phyloP scores from a whole-genome alignment of 2,329 filamentous ascomycete genomes.

The Alternaria novae-zelandiae region DNA sequence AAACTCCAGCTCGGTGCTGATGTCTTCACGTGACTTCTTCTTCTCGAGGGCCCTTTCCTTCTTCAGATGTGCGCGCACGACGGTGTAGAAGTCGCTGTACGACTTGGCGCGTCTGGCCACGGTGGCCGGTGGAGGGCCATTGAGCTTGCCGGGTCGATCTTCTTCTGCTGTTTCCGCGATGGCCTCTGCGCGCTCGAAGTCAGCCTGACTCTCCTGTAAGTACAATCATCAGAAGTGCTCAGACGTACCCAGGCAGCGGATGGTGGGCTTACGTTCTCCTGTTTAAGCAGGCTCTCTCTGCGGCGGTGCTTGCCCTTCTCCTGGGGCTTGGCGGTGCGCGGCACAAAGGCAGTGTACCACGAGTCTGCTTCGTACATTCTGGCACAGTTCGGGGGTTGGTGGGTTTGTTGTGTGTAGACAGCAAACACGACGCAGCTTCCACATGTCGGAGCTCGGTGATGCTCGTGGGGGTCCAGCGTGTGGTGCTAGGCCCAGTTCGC shows the following conservation, averaged over 20 bases:
- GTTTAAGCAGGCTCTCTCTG: slow-evolving; percentile 70
- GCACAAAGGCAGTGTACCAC: slow-evolving; percentile 77
- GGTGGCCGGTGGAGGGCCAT: slow-evolving; percentile 70
- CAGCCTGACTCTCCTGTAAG: slow-evolving; percentile 61
- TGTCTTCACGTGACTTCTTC: slow-evolving; percentile 48
- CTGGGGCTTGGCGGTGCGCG: slow-evolving; percentile 59
- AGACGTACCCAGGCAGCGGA: slow-evolving; percentile 43
- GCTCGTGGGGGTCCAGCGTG: slow-evolving; percentile 1
- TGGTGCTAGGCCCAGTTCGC: not conserved
- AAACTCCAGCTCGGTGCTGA: slow-evolving; percentile 66
- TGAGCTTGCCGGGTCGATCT: slow-evolving; percentile 58
- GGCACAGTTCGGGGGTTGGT: not conserved
- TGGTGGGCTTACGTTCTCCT: slow-evolving; percentile 55
- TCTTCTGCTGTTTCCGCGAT: slow-evolving; percentile 68
- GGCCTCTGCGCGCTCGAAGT: slow-evolving; percentile 61
- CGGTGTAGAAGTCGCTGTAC: slow-evolving; percentile 78
- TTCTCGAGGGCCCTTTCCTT: slow-evolving; percentile 55
- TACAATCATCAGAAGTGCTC: slow-evolving; percentile 50
- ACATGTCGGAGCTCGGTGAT: slow-evolving; percentile 13
- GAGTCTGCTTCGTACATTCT: slow-evolving; percentile 77
- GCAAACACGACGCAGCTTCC: slow-evolving; percentile 4
- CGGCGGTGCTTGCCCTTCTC: slow-evolving; percentile 62
- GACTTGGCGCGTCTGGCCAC: slow-evolving; percentile 73
- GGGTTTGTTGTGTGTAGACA: not conserved
- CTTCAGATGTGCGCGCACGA: slow-evolving; percentile 63